A percentile compares a stretch with the other conserved stretches of the same genome.
Conservation (phyloP, 202 grass and related monocot species). For the Carex sylvatica region DNA sequence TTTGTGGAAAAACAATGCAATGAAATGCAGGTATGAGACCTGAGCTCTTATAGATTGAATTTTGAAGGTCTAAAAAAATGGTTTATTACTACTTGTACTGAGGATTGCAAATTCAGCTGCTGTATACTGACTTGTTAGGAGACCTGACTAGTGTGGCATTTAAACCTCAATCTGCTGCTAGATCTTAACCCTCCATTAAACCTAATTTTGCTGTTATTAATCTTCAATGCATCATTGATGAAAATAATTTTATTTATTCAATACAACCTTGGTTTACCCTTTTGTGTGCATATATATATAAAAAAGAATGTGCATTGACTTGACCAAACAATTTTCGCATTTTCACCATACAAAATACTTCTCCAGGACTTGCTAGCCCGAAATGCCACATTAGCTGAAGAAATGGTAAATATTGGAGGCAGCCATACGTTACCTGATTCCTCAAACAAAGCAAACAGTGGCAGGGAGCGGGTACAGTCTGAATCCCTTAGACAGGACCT, state of each 20-base stretch:
- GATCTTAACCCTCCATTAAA: background rate
- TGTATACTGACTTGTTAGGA: background rate
- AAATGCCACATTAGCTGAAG: slow-evolving; percentile 91
- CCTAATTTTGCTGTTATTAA: background rate
- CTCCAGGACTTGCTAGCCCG: slow-evolving; percentile 77
- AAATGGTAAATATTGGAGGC: slow-evolving; percentile 64
- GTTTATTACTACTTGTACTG: background rate
- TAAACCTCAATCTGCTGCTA: background rate
- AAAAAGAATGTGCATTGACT: background rate
- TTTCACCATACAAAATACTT: slow-evolving; percentile 22
- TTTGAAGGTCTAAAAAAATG: background rate
- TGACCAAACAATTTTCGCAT: slow-evolving; percentile 27
- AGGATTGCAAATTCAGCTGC: background rate
- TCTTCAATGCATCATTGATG: background rate
- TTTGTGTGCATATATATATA: background rate
- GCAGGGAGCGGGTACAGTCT: slow-evolving; percentile 69
- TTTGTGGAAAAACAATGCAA: slow-evolving; percentile 97
- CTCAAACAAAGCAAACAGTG: slow-evolving; percentile 52
- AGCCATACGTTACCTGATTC: slow-evolving; percentile 38
- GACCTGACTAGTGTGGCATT: background rate
- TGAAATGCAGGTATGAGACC: slow-evolving; percentile 72
- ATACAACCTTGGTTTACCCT: background rate
- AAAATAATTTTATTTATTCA: slow-evolving; percentile 8
- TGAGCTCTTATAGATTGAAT: background rate
- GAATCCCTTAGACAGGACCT: slow-evolving; percentile 90